Conservation (phyloP, 257 asterid genomes). For the Verbascum thapsus region DNA sequence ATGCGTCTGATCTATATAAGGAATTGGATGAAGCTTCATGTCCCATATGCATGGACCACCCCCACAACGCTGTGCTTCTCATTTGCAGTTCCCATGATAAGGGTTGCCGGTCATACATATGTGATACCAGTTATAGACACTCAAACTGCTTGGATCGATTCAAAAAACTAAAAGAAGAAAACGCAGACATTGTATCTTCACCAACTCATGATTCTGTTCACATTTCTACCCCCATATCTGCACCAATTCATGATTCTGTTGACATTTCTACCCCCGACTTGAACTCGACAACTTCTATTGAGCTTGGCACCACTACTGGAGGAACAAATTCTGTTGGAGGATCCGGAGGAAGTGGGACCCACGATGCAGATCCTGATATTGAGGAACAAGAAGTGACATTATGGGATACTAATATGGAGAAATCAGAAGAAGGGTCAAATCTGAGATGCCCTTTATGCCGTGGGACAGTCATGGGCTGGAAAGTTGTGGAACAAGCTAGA, state of each 20-base stretch:
- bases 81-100: conserved; percentile 84
- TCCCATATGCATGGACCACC: conserved; percentile 92
- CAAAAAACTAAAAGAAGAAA: conserved; percentile 69
- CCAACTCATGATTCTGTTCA: too few relatives aligned
- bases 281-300: conserved; percentile 35
- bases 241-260: conserved; percentile 18
- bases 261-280: conserved; percentile 6
- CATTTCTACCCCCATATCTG: too few relatives aligned
- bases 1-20: conserved; percentile 62
- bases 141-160: conserved; percentile 90
- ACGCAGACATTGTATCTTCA: conserved; percentile 36
- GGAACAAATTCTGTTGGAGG: conserved; percentile 28
- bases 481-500: conserved; percentile 76
- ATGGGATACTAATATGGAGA: conserved; percentile 33
- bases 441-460: conserved; percentile 91
- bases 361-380: conserved; percentile 16
- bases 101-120: conserved; percentile 86
- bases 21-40: conserved; percentile 96
- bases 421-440: conserved; percentile 41
- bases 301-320: conserved; percentile 13
- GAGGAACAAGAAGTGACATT: conserved; percentile 27
- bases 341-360: conserved; percentile 28
- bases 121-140: conserved; percentile 93
- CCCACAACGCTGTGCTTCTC: conserved; percentile 85
- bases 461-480: conserved; percentile 75